Conservation (phyloP, 352 stramenopile genomes). For the Globisporangium cylindrosporum region DNA sequence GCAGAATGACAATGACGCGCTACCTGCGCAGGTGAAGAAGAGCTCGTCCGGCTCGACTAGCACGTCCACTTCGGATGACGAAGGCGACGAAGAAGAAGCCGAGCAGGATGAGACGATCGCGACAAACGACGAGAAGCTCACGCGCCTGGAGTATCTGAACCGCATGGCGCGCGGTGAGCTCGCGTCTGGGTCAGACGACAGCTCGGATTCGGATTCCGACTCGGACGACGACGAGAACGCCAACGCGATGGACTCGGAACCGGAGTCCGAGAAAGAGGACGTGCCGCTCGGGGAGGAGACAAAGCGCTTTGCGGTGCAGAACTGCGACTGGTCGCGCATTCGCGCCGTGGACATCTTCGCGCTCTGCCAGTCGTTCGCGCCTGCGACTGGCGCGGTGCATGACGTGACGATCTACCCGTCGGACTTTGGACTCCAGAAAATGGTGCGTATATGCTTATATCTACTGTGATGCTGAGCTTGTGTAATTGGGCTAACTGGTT, state of each 20-base stretch:
- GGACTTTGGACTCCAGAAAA: conserved; percentile 94
- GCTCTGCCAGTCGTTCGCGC: conserved; percentile 93
- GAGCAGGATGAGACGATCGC: conserved; percentile 23
- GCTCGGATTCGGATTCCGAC: conserved; percentile 26
- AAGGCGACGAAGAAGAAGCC: conserved; percentile 14
- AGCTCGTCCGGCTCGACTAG: conserved; percentile 8
- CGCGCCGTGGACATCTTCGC: conserved; percentile 95
- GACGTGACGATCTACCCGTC: conserved; percentile 95
- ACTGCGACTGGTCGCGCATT: conserved; percentile 96
- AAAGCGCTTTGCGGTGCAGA: conserved; percentile 91
- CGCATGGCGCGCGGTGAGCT: conserved; percentile 84
- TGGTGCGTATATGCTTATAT: conserved; percentile 46
- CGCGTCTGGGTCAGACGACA: conserved; percentile 43
- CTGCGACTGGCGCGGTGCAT: conserved; percentile 82
- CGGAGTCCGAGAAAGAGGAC: conserved; percentile 62
- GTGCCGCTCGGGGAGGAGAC: conserved; percentile 84
- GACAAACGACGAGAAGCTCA: conserved; percentile 61
- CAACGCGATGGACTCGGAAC: conserved; percentile 27
- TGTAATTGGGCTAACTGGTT: neutral
- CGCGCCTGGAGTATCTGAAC: conserved; percentile 83
- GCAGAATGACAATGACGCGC: conserved; percentile 18
- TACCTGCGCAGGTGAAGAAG: conserved; percentile 17
- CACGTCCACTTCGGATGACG: conserved; percentile 21
- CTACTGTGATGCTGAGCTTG: neutral
- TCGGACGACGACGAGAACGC: conserved; percentile 41